These are phyloP conservation scores for Saccharomycodes ludwigii DNA, from an alignment of 805 yeast genomes.

Conservation along the genomic window DNA sequence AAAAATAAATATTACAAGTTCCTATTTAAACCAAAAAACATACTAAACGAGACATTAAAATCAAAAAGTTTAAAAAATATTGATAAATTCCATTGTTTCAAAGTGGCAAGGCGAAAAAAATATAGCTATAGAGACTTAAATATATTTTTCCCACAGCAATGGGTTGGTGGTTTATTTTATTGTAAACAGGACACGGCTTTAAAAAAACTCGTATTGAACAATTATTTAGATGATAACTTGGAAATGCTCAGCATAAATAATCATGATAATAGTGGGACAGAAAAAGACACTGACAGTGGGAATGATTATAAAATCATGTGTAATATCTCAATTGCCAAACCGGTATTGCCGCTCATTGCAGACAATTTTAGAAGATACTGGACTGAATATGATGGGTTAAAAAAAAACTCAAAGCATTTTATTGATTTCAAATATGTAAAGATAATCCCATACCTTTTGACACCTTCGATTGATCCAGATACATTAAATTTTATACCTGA, in stretches of 20 bases:
- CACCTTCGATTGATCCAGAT: slow-evolving; percentile 29
- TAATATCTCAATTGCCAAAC: slow-evolving; percentile 25
- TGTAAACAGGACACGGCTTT: slow-evolving; percentile 28
- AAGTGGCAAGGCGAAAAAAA: slow-evolving; percentile 45
- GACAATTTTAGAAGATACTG: slow-evolving; percentile 39
- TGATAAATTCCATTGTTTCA: slow-evolving; percentile 32
- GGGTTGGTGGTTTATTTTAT: slow-evolving; percentile 53
- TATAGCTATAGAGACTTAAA: slow-evolving; percentile 34
- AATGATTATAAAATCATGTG: slow-evolving; percentile 23
- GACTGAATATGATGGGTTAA: slow-evolving; percentile 24
- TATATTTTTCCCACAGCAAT: slow-evolving; percentile 41
- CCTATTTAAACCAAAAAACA: not conserved
- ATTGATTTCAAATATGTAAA: slow-evolving; percentile 23
- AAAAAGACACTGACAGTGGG: slow-evolving; percentile 4
- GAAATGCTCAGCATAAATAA: slow-evolving; percentile 1
- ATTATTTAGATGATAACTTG: slow-evolving; percentile 8
- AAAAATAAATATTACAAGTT: not conserved
- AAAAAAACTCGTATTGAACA: slow-evolving; percentile 16
- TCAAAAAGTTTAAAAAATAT: slow-evolving; percentile 10
- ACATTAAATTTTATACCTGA: slow-evolving; percentile 25
- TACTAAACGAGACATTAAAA: slow-evolving; percentile 4
- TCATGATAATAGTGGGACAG: too few species aligned
- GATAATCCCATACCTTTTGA: slow-evolving; percentile 45
- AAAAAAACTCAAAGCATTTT: slow-evolving; percentile 7
- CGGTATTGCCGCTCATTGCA: slow-evolving; percentile 47